phyloP scores from a whole-genome alignment of 208 protist species.

The Angomonas deanei region DNA sequence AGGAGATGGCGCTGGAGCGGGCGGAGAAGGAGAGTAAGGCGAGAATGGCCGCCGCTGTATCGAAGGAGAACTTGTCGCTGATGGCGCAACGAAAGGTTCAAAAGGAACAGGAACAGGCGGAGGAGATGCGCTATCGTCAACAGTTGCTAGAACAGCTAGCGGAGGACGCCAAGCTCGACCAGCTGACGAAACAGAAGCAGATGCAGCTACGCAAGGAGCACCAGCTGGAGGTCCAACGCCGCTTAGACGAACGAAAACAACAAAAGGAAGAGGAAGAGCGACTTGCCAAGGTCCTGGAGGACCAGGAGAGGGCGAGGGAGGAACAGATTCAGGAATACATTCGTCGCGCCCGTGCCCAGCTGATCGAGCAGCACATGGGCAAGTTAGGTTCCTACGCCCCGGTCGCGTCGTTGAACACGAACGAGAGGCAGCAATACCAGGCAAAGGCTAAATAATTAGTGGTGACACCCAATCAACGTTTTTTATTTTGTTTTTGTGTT shows the following conservation, averaged over 20 bases:
- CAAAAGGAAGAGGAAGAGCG: constrained; percentile 75
- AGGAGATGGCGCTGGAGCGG: constrained; percentile 55
- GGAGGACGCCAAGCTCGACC: constrained; percentile 73
- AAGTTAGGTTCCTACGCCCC: constrained; percentile 66
- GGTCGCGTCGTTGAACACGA: constrained; percentile 40
- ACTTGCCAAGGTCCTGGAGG: constrained; percentile 50
- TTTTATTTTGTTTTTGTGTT: constrained; percentile 10
- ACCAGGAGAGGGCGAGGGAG: constrained; percentile 39
- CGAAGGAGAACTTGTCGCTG: constrained; percentile 67
- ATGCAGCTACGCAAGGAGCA: constrained; percentile 74
- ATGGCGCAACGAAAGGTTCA: constrained; percentile 54
- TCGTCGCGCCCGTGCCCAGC: constrained; percentile 62
- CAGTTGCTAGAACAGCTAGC: constrained; percentile 71
- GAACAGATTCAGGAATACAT: constrained; percentile 81
- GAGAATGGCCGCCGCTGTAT: constrained; percentile 49
- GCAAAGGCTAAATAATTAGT: constrained; percentile 6
- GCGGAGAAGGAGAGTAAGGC: constrained; percentile 72
- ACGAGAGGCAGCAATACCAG: constrained; percentile 48
- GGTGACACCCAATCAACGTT: background rate
- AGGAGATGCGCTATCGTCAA: constrained; percentile 81
- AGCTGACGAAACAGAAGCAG: constrained; percentile 64
- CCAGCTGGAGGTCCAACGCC: constrained; percentile 59
- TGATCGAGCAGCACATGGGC: constrained; percentile 70
- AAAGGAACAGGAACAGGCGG: constrained; percentile 50
- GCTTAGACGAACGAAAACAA: constrained; percentile 65